Evolutionary conservation across 179 eudicot species (phyloP).

Genomic region (Silene coronaria): DNA sequence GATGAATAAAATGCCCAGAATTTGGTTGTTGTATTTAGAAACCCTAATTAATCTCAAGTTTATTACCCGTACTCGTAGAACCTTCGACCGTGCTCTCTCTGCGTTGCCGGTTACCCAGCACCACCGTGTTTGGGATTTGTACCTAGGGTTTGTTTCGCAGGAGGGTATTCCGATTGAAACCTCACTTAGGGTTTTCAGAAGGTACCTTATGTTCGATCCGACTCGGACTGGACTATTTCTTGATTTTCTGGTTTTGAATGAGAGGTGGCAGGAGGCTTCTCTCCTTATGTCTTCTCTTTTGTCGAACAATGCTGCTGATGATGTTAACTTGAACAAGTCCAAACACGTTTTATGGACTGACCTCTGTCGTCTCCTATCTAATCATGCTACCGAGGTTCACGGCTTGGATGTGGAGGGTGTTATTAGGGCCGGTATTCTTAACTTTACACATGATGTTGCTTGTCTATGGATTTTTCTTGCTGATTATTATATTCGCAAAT

Average conservation of each 20-base stretch:
- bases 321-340: too few species aligned
- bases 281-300: constrained; percentile 84
- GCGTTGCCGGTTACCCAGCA: constrained; percentile 90
- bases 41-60: constrained; percentile 55
- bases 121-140: constrained; percentile 74
- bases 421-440: constrained; percentile 80
- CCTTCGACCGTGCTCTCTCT: constrained; percentile 78
- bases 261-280: constrained; percentile 81
- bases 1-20: constrained; percentile 90
- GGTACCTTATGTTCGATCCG: constrained; percentile 85
- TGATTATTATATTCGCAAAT: constrained; percentile 76
- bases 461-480: constrained; percentile 84
- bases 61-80: constrained; percentile 51
- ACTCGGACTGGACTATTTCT: constrained; percentile 74
- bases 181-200: constrained; percentile 74
- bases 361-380: constrained; percentile 73
- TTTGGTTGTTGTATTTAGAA: constrained; percentile 76
- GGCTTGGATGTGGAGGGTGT: constrained; percentile 94
- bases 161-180: constrained; percentile 85
- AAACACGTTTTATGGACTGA: constrained; percentile 84
- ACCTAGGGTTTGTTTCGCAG: constrained; percentile 67
- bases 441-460: constrained; percentile 97
- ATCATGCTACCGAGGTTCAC: constrained; percentile 66
- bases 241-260: constrained; percentile 62
- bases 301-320: constrained; percentile 46